A percentile compares a stretch with the other conserved stretches of the same genome.
Conservation (phyloP, 164 flowering plant genomes). For the Nelumbo lutea region DNA sequence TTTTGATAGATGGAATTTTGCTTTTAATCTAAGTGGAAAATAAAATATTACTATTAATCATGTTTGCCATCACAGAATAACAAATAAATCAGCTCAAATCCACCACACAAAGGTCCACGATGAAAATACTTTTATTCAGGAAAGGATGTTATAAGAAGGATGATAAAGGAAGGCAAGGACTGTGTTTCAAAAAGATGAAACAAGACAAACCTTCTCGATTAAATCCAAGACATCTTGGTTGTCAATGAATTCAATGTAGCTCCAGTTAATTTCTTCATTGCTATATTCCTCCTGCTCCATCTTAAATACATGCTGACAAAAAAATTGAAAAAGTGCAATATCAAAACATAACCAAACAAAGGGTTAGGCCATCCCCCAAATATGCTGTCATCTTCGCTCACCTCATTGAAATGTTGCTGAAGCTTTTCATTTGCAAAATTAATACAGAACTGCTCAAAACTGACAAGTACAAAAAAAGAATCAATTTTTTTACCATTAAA, state of each 20-base stretch:
- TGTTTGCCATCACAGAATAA: too few relatives aligned
- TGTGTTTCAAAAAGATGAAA: background rate
- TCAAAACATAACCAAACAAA: background rate
- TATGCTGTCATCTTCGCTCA: conserved; percentile 12
- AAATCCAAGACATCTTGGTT: conserved; percentile 95
- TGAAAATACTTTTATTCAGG: too few relatives aligned
- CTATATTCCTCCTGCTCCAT: conserved; percentile 97
- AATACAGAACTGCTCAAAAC: conserved; percentile 97
- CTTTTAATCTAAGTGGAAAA: too few relatives aligned
- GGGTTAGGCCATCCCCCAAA: background rate
- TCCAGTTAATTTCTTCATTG: conserved; percentile 88
- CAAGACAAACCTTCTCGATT: conserved; percentile 74
- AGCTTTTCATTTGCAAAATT: conserved; percentile 98
- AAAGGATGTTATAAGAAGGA: too few relatives aligned
- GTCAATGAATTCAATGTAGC: conserved; percentile 95
- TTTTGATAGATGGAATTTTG: too few relatives aligned
- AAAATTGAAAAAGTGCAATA: background rate
- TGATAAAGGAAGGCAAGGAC: too few relatives aligned
- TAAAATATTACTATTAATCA: too few relatives aligned
- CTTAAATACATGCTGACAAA: conserved; percentile 91
- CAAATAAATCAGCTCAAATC: too few relatives aligned
- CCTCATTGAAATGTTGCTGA: conserved; percentile 99
- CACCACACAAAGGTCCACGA: too few relatives aligned
- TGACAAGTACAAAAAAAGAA: conserved; percentile 18
- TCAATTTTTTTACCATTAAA: background rate